phyloP scores from a whole-genome alignment of 1,284 basidiomycete genomes.

The Cryptococcus sp. region DNA sequence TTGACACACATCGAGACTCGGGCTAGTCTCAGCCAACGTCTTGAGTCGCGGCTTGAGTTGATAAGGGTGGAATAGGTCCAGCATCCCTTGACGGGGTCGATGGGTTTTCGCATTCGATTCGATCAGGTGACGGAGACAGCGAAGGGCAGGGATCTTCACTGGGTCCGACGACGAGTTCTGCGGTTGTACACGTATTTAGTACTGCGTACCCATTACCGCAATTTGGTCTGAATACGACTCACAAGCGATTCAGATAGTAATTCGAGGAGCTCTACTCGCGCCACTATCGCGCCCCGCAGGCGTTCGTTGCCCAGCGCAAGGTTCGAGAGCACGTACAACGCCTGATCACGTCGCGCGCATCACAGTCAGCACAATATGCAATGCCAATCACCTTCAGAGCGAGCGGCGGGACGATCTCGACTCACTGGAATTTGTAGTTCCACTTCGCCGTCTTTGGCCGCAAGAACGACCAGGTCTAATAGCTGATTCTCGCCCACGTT shows the following conservation, averaged over 20 bases:
- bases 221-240: conserved; percentile 9
- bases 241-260: conserved; percentile 40
- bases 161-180: conserved; percentile 31
- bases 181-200: background rate
- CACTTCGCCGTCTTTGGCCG: conserved; percentile 17
- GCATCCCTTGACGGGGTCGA: conserved; percentile 38
- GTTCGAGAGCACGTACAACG: conserved; percentile 45
- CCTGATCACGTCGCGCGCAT: conserved; percentile 11
- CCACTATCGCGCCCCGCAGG: conserved; percentile 33
- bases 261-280: conserved; percentile 38
- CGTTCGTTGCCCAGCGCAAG: conserved; percentile 47
- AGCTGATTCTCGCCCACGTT: conserved; percentile 36
- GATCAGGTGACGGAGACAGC: conserved; percentile 44
- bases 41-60: conserved; percentile 36
- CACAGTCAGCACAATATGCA: no score
- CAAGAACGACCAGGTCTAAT: conserved; percentile 28
- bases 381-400: no score
- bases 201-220: conserved; percentile 1
- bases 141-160: conserved; percentile 44
- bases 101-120: conserved; percentile 40
- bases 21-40: conserved; percentile 31
- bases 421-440: conserved; percentile 33
- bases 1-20: conserved; percentile 32
- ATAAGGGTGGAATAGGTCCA: conserved; percentile 47
- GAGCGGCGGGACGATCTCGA: no score